Conservation (phyloP, 2,329 filamentous ascomycete genomes). For the Purpureocillium lavendulum region DNA sequence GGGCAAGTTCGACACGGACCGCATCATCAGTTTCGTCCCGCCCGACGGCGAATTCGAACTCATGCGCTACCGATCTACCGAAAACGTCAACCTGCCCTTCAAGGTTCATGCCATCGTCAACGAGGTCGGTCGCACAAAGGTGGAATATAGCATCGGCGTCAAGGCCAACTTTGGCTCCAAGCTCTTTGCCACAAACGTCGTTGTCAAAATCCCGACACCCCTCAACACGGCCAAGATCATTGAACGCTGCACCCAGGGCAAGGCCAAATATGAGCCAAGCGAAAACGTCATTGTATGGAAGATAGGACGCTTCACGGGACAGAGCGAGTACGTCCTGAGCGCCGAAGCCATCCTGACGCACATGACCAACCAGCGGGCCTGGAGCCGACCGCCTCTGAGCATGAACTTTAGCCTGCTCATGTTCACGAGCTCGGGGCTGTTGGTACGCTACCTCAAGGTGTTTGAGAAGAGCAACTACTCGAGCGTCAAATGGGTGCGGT, state of each 20-base stretch:
- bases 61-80: conserved; percentile 96
- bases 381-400: conserved; percentile 87
- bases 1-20: conserved; percentile 90
- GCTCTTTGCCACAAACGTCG: conserved; percentile 92
- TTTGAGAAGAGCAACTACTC: conserved; percentile 99
- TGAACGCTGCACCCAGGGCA: conserved; percentile 88
- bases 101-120: conserved; percentile 98
- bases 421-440: conserved; percentile 90
- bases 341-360: conserved; percentile 88
- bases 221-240: conserved; percentile 93
- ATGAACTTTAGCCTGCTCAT: conserved; percentile 91
- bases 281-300: conserved; percentile 99
- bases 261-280: conserved; percentile 96
- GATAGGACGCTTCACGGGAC: conserved; percentile 96
- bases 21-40: conserved; percentile 94
- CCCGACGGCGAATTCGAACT: conserved; percentile 97
- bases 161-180: conserved; percentile 95
- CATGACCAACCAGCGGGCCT: conserved; percentile 97
- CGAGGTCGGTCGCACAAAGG: conserved; percentile 92
- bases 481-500: conserved; percentile 97
- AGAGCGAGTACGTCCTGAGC: conserved; percentile 89
- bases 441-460: conserved; percentile 94
- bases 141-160: conserved; percentile 97
- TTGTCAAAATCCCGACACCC: conserved; percentile 89
- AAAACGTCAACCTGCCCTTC: conserved; percentile 98